Evolutionary conservation across 148 eudicot genomes (phyloP).

Genomic region (Pharnaceum exiguum): DNA sequence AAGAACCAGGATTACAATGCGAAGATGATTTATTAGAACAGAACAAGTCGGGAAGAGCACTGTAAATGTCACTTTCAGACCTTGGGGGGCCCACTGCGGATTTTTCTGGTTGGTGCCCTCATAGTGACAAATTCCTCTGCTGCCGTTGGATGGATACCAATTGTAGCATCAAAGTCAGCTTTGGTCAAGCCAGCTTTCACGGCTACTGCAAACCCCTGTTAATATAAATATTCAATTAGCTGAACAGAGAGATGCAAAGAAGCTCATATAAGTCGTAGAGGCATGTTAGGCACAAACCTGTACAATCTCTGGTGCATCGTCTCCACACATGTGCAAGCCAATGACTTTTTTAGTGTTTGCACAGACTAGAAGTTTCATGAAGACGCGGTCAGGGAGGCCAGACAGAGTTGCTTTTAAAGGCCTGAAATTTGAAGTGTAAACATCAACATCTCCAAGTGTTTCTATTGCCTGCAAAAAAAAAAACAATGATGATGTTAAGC

Average conservation of each 20-base stretch:
- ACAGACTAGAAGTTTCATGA: conserved; percentile 87
- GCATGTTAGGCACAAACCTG: conserved; percentile 52
- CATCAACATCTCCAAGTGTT: conserved; percentile 74
- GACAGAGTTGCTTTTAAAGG: conserved; percentile 94
- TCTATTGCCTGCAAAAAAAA: conserved; percentile 63
- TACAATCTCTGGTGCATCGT: conserved; percentile 83
- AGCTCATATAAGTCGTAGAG: not conserved
- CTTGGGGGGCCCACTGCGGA: conserved; percentile 62
- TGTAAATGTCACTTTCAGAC: conserved; percentile 27
- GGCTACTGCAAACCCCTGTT: conserved; percentile 93
- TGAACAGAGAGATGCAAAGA: not conserved
- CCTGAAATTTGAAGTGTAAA: conserved; percentile 81
- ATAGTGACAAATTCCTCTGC: conserved; percentile 97
- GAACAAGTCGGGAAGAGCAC: not conserved
- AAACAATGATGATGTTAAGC: conserved; percentile 4
- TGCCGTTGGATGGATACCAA: conserved; percentile 93
- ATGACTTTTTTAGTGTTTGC: conserved; percentile 74
- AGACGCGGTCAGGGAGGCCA: conserved; percentile 90
- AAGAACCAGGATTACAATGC: not conserved
- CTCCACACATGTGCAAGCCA: conserved; percentile 95
- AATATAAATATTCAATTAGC: conserved; percentile 1
- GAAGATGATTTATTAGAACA: not conserved
- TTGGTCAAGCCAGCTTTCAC: conserved; percentile 95
- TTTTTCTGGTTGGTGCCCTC: conserved; percentile 84
- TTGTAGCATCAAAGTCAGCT: conserved; percentile 83